phyloP scores from a whole-genome alignment of 2,329 filamentous ascomycete species.

The Dendrostoma leiphaemia region DNA sequence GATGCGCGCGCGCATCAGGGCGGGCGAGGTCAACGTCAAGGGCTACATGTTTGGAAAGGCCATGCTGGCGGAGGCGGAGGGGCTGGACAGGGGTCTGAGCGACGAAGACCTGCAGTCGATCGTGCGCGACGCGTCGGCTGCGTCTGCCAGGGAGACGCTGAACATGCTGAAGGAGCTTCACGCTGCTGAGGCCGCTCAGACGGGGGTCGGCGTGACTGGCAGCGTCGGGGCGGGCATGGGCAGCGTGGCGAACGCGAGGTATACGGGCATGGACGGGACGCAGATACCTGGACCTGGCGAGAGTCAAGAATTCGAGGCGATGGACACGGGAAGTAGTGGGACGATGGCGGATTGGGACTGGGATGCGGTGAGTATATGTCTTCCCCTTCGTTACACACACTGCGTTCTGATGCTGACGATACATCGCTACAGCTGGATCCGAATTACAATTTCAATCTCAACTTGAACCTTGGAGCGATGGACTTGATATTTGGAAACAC shows the following conservation, averaged over 20 bases:
- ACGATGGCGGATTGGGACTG: conserved; percentile 21
- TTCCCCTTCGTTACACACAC: background rate
- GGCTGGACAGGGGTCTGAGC: conserved; percentile 33
- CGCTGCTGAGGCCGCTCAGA: conserved; percentile 20
- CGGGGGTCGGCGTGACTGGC: background rate
- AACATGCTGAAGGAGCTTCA: conserved; percentile 31
- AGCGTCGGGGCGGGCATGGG: background rate
- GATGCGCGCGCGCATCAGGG: conserved; percentile 37
- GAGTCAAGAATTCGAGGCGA: background rate
- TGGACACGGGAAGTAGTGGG: background rate
- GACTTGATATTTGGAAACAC: conserved; percentile 14
- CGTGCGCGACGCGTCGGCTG: conserved; percentile 37
- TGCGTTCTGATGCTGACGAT: background rate
- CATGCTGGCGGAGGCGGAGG: conserved; percentile 41
- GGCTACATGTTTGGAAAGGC: conserved; percentile 43
- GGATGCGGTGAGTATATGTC: conserved; percentile 21
- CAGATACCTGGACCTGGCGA: background rate
- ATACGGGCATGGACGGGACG: background rate
- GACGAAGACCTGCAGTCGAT: conserved; percentile 32
- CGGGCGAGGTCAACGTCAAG: conserved; percentile 55
- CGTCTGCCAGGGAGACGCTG: conserved; percentile 31
- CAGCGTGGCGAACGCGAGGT: background rate
- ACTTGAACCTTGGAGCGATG: conserved; percentile 18
- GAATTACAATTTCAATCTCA: conserved; percentile 23
- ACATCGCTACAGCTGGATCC: conserved; percentile 19